A percentile compares a stretch with the other conserved stretches of the same genome.
Evolutionary conservation across 257 asterid species (phyloP).

Genomic region (Petunia axillaris): DNA sequence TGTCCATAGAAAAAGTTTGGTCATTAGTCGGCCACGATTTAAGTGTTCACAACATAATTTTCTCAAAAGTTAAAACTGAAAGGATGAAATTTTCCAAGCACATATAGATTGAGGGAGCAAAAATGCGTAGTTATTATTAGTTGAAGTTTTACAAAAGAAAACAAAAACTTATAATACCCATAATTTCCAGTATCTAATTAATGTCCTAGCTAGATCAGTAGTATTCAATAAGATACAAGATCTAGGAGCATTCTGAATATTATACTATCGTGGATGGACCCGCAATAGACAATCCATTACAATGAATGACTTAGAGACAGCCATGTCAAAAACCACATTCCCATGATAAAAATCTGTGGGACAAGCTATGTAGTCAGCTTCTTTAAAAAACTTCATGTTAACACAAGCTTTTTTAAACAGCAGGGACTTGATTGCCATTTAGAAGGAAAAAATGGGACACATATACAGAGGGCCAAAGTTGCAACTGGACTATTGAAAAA

Average conservation of each 20-base stretch:
- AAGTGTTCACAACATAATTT: too few relatives aligned
- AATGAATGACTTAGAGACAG: slow-evolving; percentile 3
- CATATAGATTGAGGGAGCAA: too few relatives aligned
- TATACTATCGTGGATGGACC: slow-evolving; percentile 8
- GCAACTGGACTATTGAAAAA: not conserved
- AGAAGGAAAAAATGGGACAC: slow-evolving; percentile 30
- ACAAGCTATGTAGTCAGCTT: not conserved
- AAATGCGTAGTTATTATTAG: too few relatives aligned
- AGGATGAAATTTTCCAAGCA: too few relatives aligned
- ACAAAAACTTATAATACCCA: too few relatives aligned
- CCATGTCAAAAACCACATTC: slow-evolving; percentile 6
- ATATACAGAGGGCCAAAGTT: slow-evolving; percentile 23
- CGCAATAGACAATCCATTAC: not conserved
- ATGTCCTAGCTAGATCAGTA: too few relatives aligned
- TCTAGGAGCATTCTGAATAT: not conserved
- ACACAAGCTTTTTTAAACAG: slow-evolving; percentile 23
- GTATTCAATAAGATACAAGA: not conserved
- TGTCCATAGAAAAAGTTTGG: too few relatives aligned
- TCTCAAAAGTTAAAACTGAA: too few relatives aligned
- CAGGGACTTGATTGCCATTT: slow-evolving; percentile 35
- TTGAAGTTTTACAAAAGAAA: too few relatives aligned
- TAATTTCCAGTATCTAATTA: too few relatives aligned
- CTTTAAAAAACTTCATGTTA: not conserved
- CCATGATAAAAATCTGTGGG: not conserved
- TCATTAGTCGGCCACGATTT: too few relatives aligned